phyloP scores from a whole-genome alignment of 2,329 filamentous ascomycete genomes.

The Apiospora phragmitis region DNA sequence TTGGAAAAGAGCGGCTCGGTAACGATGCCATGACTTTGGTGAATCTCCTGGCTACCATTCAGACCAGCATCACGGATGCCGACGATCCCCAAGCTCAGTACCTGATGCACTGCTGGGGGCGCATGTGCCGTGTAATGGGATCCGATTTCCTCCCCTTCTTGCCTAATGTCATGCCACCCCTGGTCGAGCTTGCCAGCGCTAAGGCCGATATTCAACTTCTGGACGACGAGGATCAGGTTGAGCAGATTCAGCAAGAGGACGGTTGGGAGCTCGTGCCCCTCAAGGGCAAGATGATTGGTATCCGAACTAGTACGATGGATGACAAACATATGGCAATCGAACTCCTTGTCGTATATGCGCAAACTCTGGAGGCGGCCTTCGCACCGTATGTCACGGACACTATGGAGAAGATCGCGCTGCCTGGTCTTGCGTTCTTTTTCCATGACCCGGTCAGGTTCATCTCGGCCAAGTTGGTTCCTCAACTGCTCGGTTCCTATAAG shows the following conservation, averaged over 20 bases:
- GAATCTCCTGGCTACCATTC: conserved; percentile 82
- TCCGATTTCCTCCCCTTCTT: conserved; percentile 91
- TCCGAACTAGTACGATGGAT: conserved; percentile 93
- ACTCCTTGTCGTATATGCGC: conserved; percentile 93
- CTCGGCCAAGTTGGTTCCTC: conserved; percentile 90
- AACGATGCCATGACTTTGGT: conserved; percentile 85
- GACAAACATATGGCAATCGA: conserved; percentile 99
- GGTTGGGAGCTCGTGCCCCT: conserved; percentile 97
- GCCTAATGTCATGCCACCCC: conserved; percentile 88
- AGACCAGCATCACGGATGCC: conserved; percentile 80
- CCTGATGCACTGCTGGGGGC: conserved; percentile 97
- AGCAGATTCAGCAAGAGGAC: conserved; percentile 89
- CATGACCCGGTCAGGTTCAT: conserved; percentile 96
- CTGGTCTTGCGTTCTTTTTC: conserved; percentile 97
- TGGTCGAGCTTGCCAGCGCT: conserved; percentile 86
- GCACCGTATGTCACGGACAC: conserved; percentile 89
- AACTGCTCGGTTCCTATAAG: conserved; percentile 91
- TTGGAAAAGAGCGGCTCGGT: conserved; percentile 90
- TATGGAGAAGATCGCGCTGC: conserved; percentile 94
- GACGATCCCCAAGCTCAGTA: conserved; percentile 98
- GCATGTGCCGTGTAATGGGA: conserved; percentile 95
- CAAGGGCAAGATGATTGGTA: conserved; percentile 97
- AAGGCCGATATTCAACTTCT: conserved; percentile 97
- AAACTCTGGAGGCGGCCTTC: conserved; percentile 90
- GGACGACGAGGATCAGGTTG: conserved; percentile 92